These are phyloP conservation scores for Nakazawaea ishiwadae DNA, from an alignment of 805 yeast genomes.

Conservation along the genomic window DNA sequence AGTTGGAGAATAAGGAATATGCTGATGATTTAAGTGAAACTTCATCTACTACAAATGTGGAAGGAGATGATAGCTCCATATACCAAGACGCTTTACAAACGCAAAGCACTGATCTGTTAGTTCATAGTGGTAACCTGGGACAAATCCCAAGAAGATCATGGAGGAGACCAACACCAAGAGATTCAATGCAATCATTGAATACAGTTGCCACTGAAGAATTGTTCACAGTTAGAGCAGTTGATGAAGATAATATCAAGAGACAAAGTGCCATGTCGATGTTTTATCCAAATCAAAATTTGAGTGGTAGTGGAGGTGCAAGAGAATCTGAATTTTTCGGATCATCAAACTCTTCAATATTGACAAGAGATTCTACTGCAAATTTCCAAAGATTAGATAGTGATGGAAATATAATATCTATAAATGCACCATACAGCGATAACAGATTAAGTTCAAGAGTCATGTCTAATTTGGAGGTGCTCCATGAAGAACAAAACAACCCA, in stretches of 20 bases:
- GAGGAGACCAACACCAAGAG: conserved; percentile 54
- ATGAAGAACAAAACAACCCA: conserved; percentile 22
- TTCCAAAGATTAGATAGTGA: conserved; percentile 40
- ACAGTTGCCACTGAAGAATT: conserved; percentile 85
- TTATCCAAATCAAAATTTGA: too few species aligned
- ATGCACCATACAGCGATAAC: conserved; percentile 7
- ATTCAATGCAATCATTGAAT: conserved; percentile 66
- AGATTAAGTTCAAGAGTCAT: conserved; percentile 7
- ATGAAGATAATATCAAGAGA: conserved; percentile 43
- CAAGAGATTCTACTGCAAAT: conserved; percentile 26
- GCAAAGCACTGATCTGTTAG: conserved; percentile 34
- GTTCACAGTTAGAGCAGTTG: conserved; percentile 72
- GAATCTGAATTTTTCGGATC: conserved; percentile 21
- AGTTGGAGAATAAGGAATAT: conserved; percentile 38
- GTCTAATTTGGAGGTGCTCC: conserved; percentile 22
- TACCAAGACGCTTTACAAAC: conserved; percentile 35
- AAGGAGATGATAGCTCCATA: conserved; percentile 26
- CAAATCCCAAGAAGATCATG: conserved; percentile 41
- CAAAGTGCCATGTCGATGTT: conserved; percentile 26
- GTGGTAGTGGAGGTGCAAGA: too few species aligned
- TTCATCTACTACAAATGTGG: conserved; percentile 52
- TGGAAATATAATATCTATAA: conserved; percentile 33
- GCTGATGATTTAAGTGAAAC: conserved; percentile 28
- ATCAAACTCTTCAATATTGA: conserved; percentile 18
- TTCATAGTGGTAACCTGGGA: conserved; percentile 18